phyloP scores from a whole-genome alignment of 805 yeast species.

The Nakazawaea holstii region DNA sequence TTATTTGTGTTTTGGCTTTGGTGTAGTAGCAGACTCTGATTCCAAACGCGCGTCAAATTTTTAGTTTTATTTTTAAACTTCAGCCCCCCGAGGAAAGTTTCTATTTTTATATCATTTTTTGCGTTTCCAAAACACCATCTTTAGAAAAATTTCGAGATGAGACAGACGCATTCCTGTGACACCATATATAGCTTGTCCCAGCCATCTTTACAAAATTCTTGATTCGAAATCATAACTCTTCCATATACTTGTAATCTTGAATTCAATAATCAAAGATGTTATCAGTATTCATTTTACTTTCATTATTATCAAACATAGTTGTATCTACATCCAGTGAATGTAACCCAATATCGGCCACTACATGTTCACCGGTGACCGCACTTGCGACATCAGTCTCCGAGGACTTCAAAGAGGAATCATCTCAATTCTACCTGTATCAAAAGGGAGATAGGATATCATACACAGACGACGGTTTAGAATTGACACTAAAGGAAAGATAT shows the following conservation, averaged over 20 bases:
- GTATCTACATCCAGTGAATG: constrained; percentile 24
- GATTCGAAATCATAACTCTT: not conserved
- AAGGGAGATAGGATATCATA: constrained; percentile 40
- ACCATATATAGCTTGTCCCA: no score
- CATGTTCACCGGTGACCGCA: constrained; percentile 46
- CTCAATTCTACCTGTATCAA: constrained; percentile 36
- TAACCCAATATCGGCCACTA: constrained; percentile 27
- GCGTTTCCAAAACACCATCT: no score
- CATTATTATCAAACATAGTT: not conserved
- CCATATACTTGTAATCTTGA: not conserved
- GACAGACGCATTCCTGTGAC: no score
- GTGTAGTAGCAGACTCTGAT: no score
- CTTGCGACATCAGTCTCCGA: constrained; percentile 51
- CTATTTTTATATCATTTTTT: no score
- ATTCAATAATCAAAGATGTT: not conserved
- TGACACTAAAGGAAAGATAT: constrained; percentile 55
- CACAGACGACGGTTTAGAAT: constrained; percentile 49
- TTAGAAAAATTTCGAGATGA: no score
- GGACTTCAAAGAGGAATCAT: constrained; percentile 44
- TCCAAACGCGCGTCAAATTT: no score
- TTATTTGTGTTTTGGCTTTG: no score
- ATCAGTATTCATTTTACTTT: not conserved
- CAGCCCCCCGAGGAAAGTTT: no score
- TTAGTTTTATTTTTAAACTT: no score
- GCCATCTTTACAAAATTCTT: no score